Conservation (phyloP, 164 flowering plant species). For the Liriodendron chinense region DNA sequence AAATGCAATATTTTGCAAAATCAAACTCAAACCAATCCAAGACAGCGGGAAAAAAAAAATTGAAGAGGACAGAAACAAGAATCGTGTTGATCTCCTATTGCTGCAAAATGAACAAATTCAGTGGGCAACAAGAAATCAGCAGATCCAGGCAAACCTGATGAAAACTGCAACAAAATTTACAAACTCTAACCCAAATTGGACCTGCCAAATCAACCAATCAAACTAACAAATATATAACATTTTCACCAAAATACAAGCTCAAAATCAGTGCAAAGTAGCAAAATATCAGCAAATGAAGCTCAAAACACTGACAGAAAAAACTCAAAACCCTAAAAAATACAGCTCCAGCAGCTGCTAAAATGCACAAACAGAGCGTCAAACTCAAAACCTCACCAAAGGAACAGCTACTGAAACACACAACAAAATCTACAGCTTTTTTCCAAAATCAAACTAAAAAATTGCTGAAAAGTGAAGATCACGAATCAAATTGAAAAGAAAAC, state of each 20-base stretch:
- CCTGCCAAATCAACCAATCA: background rate
- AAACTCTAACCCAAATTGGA: no score
- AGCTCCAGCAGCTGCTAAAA: no score
- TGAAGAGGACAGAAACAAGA: background rate
- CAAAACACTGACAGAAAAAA: background rate
- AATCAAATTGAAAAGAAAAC: background rate
- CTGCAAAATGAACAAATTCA: background rate
- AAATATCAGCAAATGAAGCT: background rate
- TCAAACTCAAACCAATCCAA: no score
- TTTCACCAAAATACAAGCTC: background rate
- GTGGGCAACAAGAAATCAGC: background rate
- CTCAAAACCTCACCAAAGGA: background rate
- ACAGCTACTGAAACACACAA: background rate
- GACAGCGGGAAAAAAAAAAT: no score
- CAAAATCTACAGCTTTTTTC: no score
- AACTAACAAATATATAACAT: background rate
- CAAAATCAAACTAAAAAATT: no score
- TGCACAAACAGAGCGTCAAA: no score
- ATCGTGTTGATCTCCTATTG: background rate
- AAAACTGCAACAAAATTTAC: background rate
- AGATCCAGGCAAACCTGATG: background rate
- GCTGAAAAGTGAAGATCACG: no score
- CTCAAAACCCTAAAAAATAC: no score
- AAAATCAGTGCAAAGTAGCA: background rate
- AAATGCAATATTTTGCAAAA: no score